Percentiles rank a stretch among this genome's conserved stretches.
These are phyloP conservation scores for Phanerodontia chrysosporium DNA, from an alignment of 768 basidiomycete genomes.

Conservation along the genomic window DNA sequence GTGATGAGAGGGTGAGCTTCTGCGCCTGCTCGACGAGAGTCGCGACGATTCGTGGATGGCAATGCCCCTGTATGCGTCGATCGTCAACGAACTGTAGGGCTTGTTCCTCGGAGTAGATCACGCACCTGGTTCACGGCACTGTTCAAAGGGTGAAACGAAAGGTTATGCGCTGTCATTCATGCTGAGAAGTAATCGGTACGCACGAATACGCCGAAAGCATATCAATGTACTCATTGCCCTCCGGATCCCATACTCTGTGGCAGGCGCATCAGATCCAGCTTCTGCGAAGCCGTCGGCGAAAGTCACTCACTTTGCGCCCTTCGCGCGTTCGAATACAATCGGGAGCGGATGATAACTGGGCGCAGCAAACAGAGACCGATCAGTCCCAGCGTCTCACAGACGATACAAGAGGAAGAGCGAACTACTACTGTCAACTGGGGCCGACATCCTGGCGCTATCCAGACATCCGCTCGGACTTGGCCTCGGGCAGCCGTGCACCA, in stretches of 20 bases:
- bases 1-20: slow-evolving; percentile 87
- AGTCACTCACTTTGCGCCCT: slow-evolving; percentile 80
- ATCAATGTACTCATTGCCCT: slow-evolving; percentile 94
- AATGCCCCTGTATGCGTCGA: slow-evolving; percentile 60
- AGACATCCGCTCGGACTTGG: slow-evolving; percentile 3
- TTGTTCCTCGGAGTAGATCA: not conserved
- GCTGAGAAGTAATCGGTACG: slow-evolving; percentile 27
- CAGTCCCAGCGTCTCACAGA: not conserved
- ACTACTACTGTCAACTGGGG: slow-evolving; percentile 8
- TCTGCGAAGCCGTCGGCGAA: slow-evolving; percentile 24
- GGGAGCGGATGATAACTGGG: slow-evolving; percentile 95
- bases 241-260: slow-evolving; percentile 83
- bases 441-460: slow-evolving; percentile 9
- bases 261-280: slow-evolving; percentile 8
- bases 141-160: not conserved
- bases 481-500: slow-evolving; percentile 1
- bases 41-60: slow-evolving; percentile 82
- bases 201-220: slow-evolving; percentile 98
- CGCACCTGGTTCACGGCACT: slow-evolving; percentile 82
- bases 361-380: slow-evolving; percentile 29
- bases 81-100: not conserved
- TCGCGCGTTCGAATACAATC: slow-evolving; percentile 87
- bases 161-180: not conserved
- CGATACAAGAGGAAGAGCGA: slow-evolving; percentile 10
- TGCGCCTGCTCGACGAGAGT: slow-evolving; percentile 82